Base-by-base conservation (phyloP, 306 rosid genomes). In the Cicer arietinum region DNA sequence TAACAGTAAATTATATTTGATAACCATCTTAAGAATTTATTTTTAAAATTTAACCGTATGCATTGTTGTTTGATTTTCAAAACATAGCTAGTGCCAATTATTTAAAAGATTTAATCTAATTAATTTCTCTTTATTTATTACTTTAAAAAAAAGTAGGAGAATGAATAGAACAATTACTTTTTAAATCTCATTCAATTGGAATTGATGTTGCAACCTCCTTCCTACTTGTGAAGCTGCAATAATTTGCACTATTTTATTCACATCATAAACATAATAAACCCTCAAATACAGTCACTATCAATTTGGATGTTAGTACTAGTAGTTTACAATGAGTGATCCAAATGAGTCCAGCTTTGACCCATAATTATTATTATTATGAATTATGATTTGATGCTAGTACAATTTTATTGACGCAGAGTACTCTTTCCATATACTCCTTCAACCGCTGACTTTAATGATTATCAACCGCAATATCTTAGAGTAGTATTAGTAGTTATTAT, bases 381-480 rank as follows among this genome's bases (percentile, higher is more conserved):
- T 44, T 62, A 70, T 59, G 22, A 35, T 25, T 68, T 75, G 68
- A 69, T 71, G 14, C 40, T 18, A 8, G 62, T 35, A 12, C 73
- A 69, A 13, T 41, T 52, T 75, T 53, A 81, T 69, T 61, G 56
- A 42, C 39, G 62, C 53, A 30, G 13, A 41, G 74, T 81, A 81
- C 68, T 50, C 72, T 74, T 74, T 51, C 16, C 54, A 13, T 56
- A 56, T 3, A 37, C 42, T 35, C n/a, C 74, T 45, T 65, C 77
- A 81, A 76, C 56, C 22, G 73, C 81, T 71, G 18, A 76, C 42
- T 76, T 70, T 46, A 81, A 76, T 76, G 35, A 54, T 58, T 51
- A 76, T 70, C 78, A 52, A 70, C 84, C 72, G 0, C 77, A 25
- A 4, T 14, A 75, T 41, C 44, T 80, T 22, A 67, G 18, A 69